Evolutionary conservation across 2,329 filamentous ascomycete genomes (phyloP).

Genomic region (Pestalotiopsis sp.): DNA sequence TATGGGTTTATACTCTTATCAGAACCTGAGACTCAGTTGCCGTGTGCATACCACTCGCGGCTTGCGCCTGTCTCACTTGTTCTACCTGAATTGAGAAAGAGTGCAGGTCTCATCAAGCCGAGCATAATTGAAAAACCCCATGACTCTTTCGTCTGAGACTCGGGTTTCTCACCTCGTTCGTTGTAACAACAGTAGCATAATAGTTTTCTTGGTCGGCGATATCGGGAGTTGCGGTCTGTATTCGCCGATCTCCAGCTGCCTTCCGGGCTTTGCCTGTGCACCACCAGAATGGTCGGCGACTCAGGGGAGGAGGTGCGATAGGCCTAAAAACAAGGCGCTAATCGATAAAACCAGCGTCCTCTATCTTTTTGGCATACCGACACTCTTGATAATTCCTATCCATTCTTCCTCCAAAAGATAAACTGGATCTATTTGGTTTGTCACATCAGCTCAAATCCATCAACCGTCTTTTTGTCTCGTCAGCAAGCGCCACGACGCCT

Average conservation of each 20-base stretch:
- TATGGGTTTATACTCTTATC: no score
- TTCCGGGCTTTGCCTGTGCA: background rate
- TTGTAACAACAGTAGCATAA: background rate
- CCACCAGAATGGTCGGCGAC: background rate
- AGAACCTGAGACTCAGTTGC: no score
- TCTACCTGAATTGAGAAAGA: no score
- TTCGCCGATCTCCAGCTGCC: slow-evolving; percentile 1
- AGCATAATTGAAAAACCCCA: no score
- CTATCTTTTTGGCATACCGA: no score
- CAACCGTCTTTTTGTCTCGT: background rate
- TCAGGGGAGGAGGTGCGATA: background rate
- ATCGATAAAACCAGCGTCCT: background rate
- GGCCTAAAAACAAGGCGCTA: background rate
- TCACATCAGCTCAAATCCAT: background rate
- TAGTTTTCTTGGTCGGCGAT: background rate
- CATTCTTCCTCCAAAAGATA: background rate
- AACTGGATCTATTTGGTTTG: background rate
- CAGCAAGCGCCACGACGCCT: no score
- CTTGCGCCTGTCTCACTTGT: no score
- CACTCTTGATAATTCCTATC: no score
- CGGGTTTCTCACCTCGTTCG: no score
- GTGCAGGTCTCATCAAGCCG: no score
- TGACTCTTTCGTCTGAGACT: no score
- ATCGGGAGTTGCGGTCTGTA: background rate
- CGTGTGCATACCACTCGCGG: no score